Conservation (phyloP, 176 grass and related monocot species). For the Ampelocalamus luodianensis region DNA sequence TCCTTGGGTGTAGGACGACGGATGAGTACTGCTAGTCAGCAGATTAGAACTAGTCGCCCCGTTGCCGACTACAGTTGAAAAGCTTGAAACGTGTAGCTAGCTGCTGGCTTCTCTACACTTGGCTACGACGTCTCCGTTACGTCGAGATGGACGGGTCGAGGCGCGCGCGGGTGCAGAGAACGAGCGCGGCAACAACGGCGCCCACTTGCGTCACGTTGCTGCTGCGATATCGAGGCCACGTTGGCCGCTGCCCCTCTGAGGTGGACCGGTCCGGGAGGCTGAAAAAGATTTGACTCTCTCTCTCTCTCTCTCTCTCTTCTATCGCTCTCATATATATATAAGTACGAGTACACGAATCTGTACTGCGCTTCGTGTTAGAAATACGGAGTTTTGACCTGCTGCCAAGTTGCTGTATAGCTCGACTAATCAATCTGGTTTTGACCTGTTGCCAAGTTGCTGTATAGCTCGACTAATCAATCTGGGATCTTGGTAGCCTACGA, state of each 20-base stretch:
- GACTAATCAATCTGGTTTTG: no score
- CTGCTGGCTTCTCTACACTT: not conserved
- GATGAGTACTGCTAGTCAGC: not conserved
- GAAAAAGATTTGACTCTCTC: not conserved
- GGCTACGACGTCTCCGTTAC: slow-evolving; percentile 10
- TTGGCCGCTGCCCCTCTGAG: not conserved
- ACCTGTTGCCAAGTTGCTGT: no score
- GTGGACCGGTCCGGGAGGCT: no score
- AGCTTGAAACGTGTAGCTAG: not conserved
- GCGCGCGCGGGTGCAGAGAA: no score
- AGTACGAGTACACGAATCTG: no score
- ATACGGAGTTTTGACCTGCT: no score
- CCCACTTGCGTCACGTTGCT: not conserved
- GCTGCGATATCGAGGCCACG: slow-evolving; percentile 17
- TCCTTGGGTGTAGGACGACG: not conserved
- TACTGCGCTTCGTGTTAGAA: no score
- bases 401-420: no score
- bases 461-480: no score
- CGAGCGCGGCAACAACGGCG: not conserved
- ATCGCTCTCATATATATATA: no score
- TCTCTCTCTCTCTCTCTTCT: no score
- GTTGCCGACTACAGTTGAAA: slow-evolving; percentile 2
- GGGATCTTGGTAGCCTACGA: not conserved
- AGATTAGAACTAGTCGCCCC: not conserved
- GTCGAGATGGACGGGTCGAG: not conserved